phyloP scores from a whole-genome alignment of 2,329 filamentous ascomycete species.

The Botryotinia calthae region DNA sequence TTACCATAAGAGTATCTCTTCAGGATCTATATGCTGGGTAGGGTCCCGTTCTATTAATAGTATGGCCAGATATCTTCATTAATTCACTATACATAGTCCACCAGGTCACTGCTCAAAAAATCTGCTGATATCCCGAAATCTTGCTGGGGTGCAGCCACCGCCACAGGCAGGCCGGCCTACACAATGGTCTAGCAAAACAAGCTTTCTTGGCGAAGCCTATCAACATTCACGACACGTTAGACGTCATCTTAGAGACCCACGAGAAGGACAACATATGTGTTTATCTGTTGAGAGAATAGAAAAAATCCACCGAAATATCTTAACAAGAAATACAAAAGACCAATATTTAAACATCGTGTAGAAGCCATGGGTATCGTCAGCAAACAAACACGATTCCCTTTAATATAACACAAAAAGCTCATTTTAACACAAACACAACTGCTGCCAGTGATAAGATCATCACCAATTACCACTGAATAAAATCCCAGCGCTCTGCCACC shows the following conservation, averaged over 20 bases:
- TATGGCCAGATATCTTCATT: not conserved
- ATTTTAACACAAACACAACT: not conserved
- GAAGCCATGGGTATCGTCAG: not conserved
- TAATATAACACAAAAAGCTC: not conserved
- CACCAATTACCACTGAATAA: not conserved
- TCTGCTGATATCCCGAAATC: not conserved
- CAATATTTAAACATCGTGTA: not conserved
- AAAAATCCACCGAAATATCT: not conserved
- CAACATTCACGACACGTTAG: not conserved
- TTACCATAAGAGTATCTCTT: not conserved
- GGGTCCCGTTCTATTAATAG: not conserved
- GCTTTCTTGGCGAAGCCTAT: not conserved
- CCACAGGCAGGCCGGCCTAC: not conserved
- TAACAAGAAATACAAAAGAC: not conserved
- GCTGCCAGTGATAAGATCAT: not conserved
- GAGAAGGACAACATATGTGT: not conserved
- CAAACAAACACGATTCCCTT: not conserved
- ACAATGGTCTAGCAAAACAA: not conserved
- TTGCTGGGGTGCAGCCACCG: not conserved
- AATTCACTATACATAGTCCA: not conserved
- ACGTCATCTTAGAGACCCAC: not conserved
- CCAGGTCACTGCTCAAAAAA: not conserved
- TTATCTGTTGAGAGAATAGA: not conserved
- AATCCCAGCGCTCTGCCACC: not conserved
- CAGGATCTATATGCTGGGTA: not conserved